Conservation (phyloP, 768 basidiomycete genomes). For the Pisolithus tinctorius region DNA sequence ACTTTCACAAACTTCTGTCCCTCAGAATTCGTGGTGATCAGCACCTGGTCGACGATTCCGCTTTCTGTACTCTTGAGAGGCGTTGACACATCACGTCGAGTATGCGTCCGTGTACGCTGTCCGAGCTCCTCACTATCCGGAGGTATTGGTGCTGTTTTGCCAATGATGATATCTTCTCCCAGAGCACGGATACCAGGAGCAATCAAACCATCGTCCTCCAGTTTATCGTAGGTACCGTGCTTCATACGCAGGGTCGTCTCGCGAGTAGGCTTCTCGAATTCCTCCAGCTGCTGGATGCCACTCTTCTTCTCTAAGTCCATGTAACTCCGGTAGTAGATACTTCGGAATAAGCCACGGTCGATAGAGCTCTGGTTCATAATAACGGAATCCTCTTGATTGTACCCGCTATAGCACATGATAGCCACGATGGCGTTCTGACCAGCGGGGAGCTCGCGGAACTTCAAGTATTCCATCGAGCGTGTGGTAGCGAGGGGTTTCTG, state of each 20-base stretch:
- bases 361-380: slow-evolving; percentile 99
- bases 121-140: slow-evolving; percentile 97
- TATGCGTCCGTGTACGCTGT: slow-evolving; percentile 89
- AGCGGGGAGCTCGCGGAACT: slow-evolving; percentile 96
- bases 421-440: slow-evolving; percentile 99
- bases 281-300: slow-evolving; percentile 85
- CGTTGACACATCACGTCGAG: slow-evolving; percentile 92
- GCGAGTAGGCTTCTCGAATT: slow-evolving; percentile 93
- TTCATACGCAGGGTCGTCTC: slow-evolving; percentile 95
- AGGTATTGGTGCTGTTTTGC: slow-evolving; percentile 96
- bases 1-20: slow-evolving; percentile 99
- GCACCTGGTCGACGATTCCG: slow-evolving; percentile 95
- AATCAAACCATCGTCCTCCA: slow-evolving; percentile 94
- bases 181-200: slow-evolving; percentile 91
- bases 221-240: slow-evolving; percentile 96
- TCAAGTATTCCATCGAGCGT: slow-evolving; percentile 98
- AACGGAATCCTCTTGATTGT: slow-evolving; percentile 99
- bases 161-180: slow-evolving; percentile 98
- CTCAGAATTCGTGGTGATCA: slow-evolving; percentile 93
- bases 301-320: slow-evolving; percentile 98
- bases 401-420: slow-evolving; percentile 97
- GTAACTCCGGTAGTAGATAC: slow-evolving; percentile 97
- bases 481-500: slow-evolving; percentile 99
- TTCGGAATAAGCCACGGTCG: slow-evolving; percentile 96
- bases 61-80: slow-evolving; percentile 97